A percentile compares a stretch with the other conserved stretches of the same genome.
These are phyloP conservation scores for Helenozyma baotianmanensis DNA, from an alignment of 805 yeast species.

Conservation along the genomic window DNA sequence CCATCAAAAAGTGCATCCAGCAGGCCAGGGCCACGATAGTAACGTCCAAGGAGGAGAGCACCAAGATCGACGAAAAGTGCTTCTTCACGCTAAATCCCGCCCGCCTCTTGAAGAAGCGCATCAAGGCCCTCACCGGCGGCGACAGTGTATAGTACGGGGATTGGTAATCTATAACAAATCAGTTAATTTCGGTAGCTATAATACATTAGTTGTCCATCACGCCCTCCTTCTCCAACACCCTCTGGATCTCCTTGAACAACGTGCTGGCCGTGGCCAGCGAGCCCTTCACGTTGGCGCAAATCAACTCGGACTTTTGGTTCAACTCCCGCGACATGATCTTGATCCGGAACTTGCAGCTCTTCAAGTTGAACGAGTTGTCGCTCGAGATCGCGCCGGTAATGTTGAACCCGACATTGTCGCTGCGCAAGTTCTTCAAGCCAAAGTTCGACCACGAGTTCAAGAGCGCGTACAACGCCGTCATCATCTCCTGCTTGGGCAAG, in stretches of 20 bases:
- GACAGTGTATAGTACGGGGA: too few relatives aligned
- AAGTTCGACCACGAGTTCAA: conserved; percentile 66
- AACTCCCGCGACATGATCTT: conserved; percentile 39
- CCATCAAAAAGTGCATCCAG: conserved; percentile 47
- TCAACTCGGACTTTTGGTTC: conserved; percentile 47
- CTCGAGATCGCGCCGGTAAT: conserved; percentile 62
- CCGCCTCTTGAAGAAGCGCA: conserved; percentile 43
- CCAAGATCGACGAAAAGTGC: conserved; percentile 56
- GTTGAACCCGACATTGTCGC: conserved; percentile 38
- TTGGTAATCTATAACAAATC: too few relatives aligned
- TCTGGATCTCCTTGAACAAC: conserved; percentile 58
- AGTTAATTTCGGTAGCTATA: too few relatives aligned
- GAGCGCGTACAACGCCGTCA: conserved; percentile 58
- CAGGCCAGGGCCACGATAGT: conserved; percentile 36
- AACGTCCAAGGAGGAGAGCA: conserved; percentile 59
- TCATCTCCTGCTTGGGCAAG: conserved; percentile 51
- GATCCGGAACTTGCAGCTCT: conserved; percentile 61
- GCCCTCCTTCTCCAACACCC: conserved; percentile 61
- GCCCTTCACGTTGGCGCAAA: conserved; percentile 61
- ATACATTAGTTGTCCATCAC: conserved; percentile 36
- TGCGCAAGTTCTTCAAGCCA: conserved; percentile 55
- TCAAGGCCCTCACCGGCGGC: conserved; percentile 13
- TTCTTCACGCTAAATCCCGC: conserved; percentile 60
- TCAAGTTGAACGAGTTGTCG: conserved; percentile 56
- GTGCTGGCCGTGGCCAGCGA: conserved; percentile 58